These are phyloP conservation scores for Alternaria gansuensis DNA, from an alignment of 2,329 filamentous ascomycete species.

Conservation along the genomic window DNA sequence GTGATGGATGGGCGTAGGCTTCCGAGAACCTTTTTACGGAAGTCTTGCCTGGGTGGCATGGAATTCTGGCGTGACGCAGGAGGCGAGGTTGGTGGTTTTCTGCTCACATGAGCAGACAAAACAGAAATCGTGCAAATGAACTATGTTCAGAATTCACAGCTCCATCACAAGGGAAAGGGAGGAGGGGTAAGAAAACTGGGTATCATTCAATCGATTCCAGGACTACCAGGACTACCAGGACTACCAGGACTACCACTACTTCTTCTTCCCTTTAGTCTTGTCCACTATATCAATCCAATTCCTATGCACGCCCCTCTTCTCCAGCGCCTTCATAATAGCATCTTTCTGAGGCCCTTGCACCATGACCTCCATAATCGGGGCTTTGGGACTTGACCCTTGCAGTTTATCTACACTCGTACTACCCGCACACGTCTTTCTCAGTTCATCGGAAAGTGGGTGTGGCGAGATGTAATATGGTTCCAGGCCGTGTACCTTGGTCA, in stretches of 20 bases:
- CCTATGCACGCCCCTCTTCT: conserved; percentile 65
- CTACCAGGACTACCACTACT: conserved; percentile 18
- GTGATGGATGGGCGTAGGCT: neutral
- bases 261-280: conserved; percentile 73
- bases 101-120: neutral
- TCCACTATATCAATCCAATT: conserved; percentile 72
- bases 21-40: neutral
- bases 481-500: conserved; percentile 69
- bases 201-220: conserved; percentile 15
- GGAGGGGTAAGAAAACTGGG: conserved; percentile 3
- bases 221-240: neutral
- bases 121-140: no score
- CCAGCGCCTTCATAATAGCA: conserved; percentile 67
- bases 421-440: conserved; percentile 74
- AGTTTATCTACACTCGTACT: conserved; percentile 70
- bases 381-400: conserved; percentile 67
- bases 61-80: neutral
- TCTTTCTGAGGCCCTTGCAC: conserved; percentile 73
- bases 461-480: conserved; percentile 70
- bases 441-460: conserved; percentile 68
- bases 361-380: conserved; percentile 71
- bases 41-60: neutral
- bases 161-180: no score
- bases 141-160: no score
- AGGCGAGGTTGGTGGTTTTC: neutral